Evolutionary conservation across 2,329 filamentous ascomycete genomes (phyloP), one percentile per base, ranked within the genome.

Genomic region (Colletotrichum sojae): DNA sequence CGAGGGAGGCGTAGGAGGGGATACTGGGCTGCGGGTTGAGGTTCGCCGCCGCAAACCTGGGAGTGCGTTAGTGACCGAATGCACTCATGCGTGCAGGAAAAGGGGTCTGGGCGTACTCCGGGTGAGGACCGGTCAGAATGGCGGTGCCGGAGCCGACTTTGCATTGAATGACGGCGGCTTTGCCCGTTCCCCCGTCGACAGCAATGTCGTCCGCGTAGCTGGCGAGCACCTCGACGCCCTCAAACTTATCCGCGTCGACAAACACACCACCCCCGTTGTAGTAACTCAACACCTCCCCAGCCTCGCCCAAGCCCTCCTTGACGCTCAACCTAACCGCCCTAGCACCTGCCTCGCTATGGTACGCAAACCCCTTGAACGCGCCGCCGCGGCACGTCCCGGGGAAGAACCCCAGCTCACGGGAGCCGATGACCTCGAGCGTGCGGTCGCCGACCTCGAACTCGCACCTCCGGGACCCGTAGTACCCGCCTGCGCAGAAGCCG

Each of bases 251-350:
- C 1, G 92, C 91, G 80, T 96, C 91, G 1, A 97, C 93, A 82
- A 98, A 99, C 1, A 97, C 90, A 4, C 96, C 95, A 1, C 96
- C 96, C 1, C 96, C 96, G 74, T 99, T 99, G 79, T 95, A 98
- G 77, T 99, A 99, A 15, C 90, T 91, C 61, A 86, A 84, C 69
- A 97, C 93, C 1, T 84, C 83, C 1, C 89, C 86, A 10, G 31
- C 31, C 0, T 83, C 86, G 0, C 81, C 79, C 69, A 97, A 89
- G 13, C 62, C 66, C 1, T 58, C 63, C 13, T 88, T 83, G 13
- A 96, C 89, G 60, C 84, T 86, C 53, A 98, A 74, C 66, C 87
- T 85, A 0, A 90, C 90, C 2, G 93, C 94, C 73, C 89, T 88
- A 1, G 96, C 94, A 1, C 96, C 96, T 53, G 83, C 89, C 81